Base-by-base conservation (phyloP, 208 protist genomes). In the Leptomonas seymouri region DNA sequence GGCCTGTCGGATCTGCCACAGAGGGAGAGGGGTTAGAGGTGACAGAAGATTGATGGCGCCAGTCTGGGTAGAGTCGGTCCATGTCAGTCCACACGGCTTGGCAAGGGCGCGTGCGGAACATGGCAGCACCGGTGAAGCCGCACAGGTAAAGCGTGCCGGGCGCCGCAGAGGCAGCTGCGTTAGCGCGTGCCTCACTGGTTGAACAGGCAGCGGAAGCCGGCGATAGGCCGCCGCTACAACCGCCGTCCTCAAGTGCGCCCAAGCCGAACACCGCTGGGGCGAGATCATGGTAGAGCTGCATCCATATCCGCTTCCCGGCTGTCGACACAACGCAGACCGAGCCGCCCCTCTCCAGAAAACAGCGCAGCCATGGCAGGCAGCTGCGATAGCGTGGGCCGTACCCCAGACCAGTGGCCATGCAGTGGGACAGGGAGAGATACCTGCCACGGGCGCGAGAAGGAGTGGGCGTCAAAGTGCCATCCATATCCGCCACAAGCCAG, bases 401-500 rank as follows among this genome's bases (percentile, higher is more conserved):
- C 41, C 45, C 69, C n/a, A 63, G 44, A n/a, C 51, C 65, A 46
- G 67, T 76, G 48, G 53, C 16, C 71, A 61, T 46, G 64, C 71
- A 62, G 44, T 80, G 39, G 27, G 81, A 71, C 28, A 90, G 67
- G 30, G 66, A 56, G 55, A 78, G 56, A 65, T 90, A 90, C 51
- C 65, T 55, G 31, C 85, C 85, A 46, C 76, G 72, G 3, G 81
- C 82, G 28, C 76, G 73, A 12, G 68, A 73, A 0, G 85, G 85
- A 0, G 85, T 90, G 5, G 85, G 80, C 20, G 72, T 79, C 5
- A 90, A 71, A 20, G 85, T 90, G 57, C 85, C 85, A 46, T 90
- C 85, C 77, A 90, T 80, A 67, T 90, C 85, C 28, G 81, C 78
- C 25, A 90, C 72, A 28, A 90, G 68, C 78, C 81, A 90, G 66